These are phyloP conservation scores for Fonsecaea erecta DNA, from an alignment of 2,329 filamentous ascomycete genomes.

Conservation along the genomic window DNA sequence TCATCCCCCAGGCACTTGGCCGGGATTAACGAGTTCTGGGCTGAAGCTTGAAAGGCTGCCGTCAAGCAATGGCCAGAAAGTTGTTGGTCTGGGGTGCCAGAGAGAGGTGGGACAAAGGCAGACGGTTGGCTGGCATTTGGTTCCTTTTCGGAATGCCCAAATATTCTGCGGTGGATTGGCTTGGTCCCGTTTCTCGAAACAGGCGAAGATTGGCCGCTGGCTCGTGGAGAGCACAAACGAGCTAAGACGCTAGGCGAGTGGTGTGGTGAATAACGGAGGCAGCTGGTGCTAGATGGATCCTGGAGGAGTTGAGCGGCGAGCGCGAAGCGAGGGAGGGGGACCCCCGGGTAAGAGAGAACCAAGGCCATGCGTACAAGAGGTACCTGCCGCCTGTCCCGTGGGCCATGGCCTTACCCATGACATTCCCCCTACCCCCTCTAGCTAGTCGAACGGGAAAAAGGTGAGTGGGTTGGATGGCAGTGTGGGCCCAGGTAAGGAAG, in stretches of 20 bases:
- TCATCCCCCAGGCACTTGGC: neutral
- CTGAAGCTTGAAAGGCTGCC: neutral
- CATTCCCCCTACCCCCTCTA: neutral
- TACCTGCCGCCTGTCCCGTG: constrained; percentile 16
- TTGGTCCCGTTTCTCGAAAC: constrained; percentile 24
- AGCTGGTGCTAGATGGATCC: constrained; percentile 17
- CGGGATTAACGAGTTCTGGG: neutral
- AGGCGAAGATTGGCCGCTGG: constrained; percentile 17
- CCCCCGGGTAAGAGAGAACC: neutral
- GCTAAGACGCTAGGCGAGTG: constrained; percentile 18
- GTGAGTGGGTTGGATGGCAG: neutral
- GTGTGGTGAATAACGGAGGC: constrained; percentile 19
- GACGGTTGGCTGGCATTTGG: constrained; percentile 23
- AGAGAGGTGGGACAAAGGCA: neutral
- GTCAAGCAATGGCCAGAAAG: neutral
- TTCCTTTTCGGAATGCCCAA: constrained; percentile 5
- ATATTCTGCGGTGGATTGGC: constrained; percentile 16
- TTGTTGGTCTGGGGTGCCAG: neutral
- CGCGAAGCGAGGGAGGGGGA: constrained; percentile 24
- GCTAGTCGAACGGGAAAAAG: constrained; percentile 9
- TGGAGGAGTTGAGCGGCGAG: constrained; percentile 22
- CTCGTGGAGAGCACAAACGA: constrained; percentile 15
- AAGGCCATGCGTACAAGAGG: constrained; percentile 15
- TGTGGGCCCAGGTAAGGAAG: neutral
- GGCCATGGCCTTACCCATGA: too few relatives aligned